Evolutionary conservation across 495 filamentous ascomycete species (phyloP).

Genomic region (Daldinia loculata): DNA sequence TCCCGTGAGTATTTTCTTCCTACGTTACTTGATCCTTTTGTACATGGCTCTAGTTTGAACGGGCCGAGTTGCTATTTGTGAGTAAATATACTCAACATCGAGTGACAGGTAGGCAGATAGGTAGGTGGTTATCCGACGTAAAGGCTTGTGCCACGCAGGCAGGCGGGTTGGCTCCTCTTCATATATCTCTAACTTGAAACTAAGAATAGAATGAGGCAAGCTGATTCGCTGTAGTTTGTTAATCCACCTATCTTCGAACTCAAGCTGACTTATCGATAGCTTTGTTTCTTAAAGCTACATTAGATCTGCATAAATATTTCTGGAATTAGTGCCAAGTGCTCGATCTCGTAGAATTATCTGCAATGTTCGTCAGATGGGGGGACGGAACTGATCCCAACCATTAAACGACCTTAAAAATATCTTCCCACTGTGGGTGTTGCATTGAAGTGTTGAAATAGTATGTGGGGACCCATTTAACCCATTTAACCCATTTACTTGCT

Average conservation of each 20-base stretch:
- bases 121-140: background rate
- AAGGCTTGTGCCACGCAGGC: background rate
- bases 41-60: background rate
- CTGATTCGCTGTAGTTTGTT: conserved; percentile 5
- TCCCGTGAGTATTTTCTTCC: background rate
- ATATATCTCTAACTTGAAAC: conserved; percentile 8
- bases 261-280: background rate
- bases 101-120: background rate
- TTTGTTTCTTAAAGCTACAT: background rate
- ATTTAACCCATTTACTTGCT: conserved; percentile 5
- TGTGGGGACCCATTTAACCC: conserved; percentile 17
- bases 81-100: background rate
- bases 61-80: background rate
- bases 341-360: conserved; percentile 1
- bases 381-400: background rate
- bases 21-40: background rate
- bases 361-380: conserved; percentile 1
- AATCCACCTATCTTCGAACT: background rate
- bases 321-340: background rate
- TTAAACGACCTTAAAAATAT: background rate
- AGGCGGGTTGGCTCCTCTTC: background rate
- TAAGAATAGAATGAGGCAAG: conserved; percentile 2
- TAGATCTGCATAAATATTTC: conserved; percentile 1
- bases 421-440: background rate
- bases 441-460: conserved; percentile 20